Percentiles rank a stretch among this genome's conserved stretches.
Evolutionary conservation across 345 rosid species (phyloP).

Genomic region (Eucalyptus camaldulensis): DNA sequence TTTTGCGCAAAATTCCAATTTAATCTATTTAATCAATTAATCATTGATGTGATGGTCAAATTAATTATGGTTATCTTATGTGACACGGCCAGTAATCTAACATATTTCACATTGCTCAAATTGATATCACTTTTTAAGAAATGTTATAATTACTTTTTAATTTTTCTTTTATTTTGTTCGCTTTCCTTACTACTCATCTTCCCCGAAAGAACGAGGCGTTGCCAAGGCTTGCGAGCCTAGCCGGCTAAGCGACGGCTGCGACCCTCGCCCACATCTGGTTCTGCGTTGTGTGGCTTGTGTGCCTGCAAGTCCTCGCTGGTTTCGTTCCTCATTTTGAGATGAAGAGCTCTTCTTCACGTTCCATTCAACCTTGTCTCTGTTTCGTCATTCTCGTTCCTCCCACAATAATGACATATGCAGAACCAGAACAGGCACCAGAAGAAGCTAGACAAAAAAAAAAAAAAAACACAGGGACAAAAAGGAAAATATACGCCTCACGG

Average conservation of each 20-base stretch:
- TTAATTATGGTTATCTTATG: rapidly evolving
- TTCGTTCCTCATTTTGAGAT: not conserved
- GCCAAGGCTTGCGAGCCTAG: not conserved
- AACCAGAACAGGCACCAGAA: not conserved
- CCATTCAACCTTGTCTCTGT: not conserved
- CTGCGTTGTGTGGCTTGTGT: not conserved
- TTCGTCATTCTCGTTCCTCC: not conserved
- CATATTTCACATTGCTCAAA: not conserved
- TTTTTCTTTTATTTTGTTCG: no score
- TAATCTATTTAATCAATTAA: not conserved
- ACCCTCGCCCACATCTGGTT: not conserved
- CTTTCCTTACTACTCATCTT: not conserved
- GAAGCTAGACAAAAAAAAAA: not conserved
- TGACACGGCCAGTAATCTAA: rapidly evolving
- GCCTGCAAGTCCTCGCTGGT: not conserved
- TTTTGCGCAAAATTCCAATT: rapidly evolving
- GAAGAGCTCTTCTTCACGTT: not conserved
- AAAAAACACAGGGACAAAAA: no score
- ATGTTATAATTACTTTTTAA: not conserved
- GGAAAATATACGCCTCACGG: not conserved
- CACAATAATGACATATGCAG: not conserved
- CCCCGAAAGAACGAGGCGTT: rapidly evolving
- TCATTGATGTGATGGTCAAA: not conserved
- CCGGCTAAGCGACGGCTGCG: not conserved
- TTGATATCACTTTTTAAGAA: not conserved